Percentiles rank a stretch among this genome's conserved stretches.
phyloP scores from a whole-genome alignment of 306 rosid genomes.

The Lablab purpureus region DNA sequence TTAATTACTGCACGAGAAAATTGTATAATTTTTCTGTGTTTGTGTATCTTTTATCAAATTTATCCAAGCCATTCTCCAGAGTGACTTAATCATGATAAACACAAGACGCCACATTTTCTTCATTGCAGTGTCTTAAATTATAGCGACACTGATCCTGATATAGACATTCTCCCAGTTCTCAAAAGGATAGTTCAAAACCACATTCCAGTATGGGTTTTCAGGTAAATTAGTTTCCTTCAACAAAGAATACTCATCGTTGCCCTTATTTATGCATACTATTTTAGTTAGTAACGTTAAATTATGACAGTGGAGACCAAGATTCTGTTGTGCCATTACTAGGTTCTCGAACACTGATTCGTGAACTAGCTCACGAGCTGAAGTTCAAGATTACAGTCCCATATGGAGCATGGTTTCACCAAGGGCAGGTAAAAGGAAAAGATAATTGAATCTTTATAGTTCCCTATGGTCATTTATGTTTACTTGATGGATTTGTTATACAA shows the following conservation, averaged over 20 bases:
- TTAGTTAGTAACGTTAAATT: constrained; percentile 2
- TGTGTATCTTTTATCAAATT: neutral
- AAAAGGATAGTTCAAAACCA: constrained; percentile 69
- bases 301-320: constrained; percentile 86
- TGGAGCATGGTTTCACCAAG: constrained; percentile 89
- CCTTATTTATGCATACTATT: neutral
- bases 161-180: constrained; percentile 79
- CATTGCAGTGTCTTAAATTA: constrained; percentile 68
- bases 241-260: neutral
- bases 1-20: neutral
- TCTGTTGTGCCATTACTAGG: constrained; percentile 88
- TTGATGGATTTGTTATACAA: neutral
- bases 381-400: constrained; percentile 72
- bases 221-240: constrained; percentile 58
- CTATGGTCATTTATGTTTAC: neutral
- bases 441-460: neutral
- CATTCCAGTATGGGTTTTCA: constrained; percentile 91
- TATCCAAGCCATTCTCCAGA: neutral
- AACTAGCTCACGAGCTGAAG: constrained; percentile 76
- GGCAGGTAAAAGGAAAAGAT: constrained; percentile 62
- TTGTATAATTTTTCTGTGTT: neutral
- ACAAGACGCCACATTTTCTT: neutral
- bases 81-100: neutral
- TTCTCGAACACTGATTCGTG: constrained; percentile 78
- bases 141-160: constrained; percentile 63